Evolutionary conservation across 495 filamentous ascomycete genomes (phyloP).

Genomic region (Polyplosphaeria fusca): DNA sequence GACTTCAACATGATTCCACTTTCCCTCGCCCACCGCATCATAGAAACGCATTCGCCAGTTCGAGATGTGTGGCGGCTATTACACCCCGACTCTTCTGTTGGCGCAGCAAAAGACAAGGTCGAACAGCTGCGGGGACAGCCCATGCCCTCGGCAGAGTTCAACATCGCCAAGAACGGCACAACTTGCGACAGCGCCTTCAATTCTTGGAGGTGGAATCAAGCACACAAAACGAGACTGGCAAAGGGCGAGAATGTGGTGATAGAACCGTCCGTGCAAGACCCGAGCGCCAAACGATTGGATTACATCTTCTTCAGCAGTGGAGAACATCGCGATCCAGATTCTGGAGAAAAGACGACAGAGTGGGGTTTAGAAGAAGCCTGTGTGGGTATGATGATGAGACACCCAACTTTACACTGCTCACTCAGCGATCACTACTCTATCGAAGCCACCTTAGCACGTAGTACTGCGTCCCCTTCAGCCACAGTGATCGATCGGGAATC

Average conservation of each 20-base stretch:
- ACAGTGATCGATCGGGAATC: not conserved
- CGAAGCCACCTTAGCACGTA: constrained; percentile 56
- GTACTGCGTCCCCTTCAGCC: not conserved
- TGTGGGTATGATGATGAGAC: constrained; percentile 78
- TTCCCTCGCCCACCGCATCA: constrained; percentile 80
- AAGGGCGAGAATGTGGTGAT: constrained; percentile 57
- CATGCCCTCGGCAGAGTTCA: constrained; percentile 69
- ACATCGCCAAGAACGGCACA: constrained; percentile 74
- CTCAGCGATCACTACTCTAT: constrained; percentile 93
- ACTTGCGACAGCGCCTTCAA: constrained; percentile 85
- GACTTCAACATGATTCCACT: constrained; percentile 95
- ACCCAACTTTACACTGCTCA: constrained; percentile 76
- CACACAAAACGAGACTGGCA: constrained; percentile 55
- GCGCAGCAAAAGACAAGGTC: constrained; percentile 59
- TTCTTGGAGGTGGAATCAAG: constrained; percentile 87
- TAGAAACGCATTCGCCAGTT: constrained; percentile 74
- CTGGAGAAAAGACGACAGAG: constrained; percentile 33
- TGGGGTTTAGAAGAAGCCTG: constrained; percentile 67
- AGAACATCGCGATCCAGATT: constrained; percentile 29
- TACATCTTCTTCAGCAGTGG: constrained; percentile 73
- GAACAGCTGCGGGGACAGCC: constrained; percentile 57
- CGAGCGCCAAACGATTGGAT: constrained; percentile 80
- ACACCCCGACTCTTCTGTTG: constrained; percentile 76
- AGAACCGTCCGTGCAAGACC: constrained; percentile 61
- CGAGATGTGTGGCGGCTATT: constrained; percentile 77